Evolutionary conservation across 2,329 filamentous ascomycete species (phyloP).

Genomic region (Ceratocystis papillata): DNA sequence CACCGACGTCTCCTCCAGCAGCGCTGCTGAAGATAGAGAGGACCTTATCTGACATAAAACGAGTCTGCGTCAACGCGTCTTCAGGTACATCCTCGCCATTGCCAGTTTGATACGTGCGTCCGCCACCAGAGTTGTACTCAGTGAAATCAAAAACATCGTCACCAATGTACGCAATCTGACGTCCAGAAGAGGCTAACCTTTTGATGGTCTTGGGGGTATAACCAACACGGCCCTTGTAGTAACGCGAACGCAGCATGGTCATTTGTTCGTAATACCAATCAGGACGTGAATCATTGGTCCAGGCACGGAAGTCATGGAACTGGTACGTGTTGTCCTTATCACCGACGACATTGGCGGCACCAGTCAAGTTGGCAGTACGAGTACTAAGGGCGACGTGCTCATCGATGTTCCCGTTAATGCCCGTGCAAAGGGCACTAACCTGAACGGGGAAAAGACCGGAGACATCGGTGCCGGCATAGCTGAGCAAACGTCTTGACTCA

Average conservation of each 20-base stretch:
- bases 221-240: slow-evolving; percentile 77
- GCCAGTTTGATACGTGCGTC: slow-evolving; percentile 52
- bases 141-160: slow-evolving; percentile 81
- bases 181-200: slow-evolving; percentile 51
- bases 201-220: slow-evolving; percentile 69
- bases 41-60: slow-evolving; percentile 74
- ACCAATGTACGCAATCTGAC: slow-evolving; percentile 66
- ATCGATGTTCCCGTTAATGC: slow-evolving; percentile 54
- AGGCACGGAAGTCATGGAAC: slow-evolving; percentile 90
- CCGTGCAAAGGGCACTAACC: slow-evolving; percentile 81
- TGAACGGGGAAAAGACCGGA: slow-evolving; percentile 85
- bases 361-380: slow-evolving; percentile 62
- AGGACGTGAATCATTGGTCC: slow-evolving; percentile 66
- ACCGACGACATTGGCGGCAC: slow-evolving; percentile 53
- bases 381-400: slow-evolving; percentile 76
- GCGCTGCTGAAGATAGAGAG: slow-evolving; percentile 65
- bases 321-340: slow-evolving; percentile 58
- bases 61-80: slow-evolving; percentile 41
- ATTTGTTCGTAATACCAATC: slow-evolving; percentile 94
- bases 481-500: slow-evolving; percentile 48
- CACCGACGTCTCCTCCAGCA: slow-evolving; percentile 68
- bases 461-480: slow-evolving; percentile 82
- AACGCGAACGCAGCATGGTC: slow-evolving; percentile 62
- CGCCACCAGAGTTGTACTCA: slow-evolving; percentile 60
- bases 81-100: slow-evolving; percentile 41